Base-by-base conservation (phyloP, 2,329 filamentous ascomycete species). In the Sphaceloma murrayae region DNA sequence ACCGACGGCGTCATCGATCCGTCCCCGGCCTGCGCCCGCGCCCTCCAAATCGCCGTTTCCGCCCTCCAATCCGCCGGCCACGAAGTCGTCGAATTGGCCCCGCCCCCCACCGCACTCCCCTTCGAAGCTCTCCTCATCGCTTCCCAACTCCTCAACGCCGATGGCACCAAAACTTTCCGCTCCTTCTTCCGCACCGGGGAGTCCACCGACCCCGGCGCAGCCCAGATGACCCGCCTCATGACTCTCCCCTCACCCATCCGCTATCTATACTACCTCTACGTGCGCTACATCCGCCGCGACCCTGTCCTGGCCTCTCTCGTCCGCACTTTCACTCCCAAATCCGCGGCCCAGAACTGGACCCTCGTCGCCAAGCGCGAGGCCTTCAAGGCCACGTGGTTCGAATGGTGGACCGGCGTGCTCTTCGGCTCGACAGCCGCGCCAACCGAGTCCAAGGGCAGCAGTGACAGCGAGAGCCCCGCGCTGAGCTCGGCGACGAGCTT, bases 251-350 rank as follows among this genome's bases (percentile, higher is more conserved):
- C 78, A 5, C 77, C 82, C 3, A 57, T 94, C 53, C 85, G 86
- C 59, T 93, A 82, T 60, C 56, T 91, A n/a, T 85, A 94, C 67
- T 91, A 87, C 59, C 74, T 87, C 4, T 95, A 83, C 74, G 80
- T 91, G n/a, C 82, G 81, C 56, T 93, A 94, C 60, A 68, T 95
- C 49, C 76, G 78, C 44, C 67, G 78, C 8, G 87, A 95, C 59
- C 61, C 67, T 1, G 64, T 88, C 38, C 94, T 86, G 83, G 86
- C 87, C 0, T 80, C 78, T 0, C 64, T 95, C 4, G 66, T 95
- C 34, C 71, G 73, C 32, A 70, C 80, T 54, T 94, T 85, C 75
- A 73, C 78, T 43, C 73, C 76, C 44, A 87, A 88, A 65, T 78
- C 73, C 8, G 80, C 82, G 1, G 77, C 74, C 49, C 80, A 94